Base-by-base conservation (phyloP, 163 green algal genomes). In the Scenedesmus sp. region DNA sequence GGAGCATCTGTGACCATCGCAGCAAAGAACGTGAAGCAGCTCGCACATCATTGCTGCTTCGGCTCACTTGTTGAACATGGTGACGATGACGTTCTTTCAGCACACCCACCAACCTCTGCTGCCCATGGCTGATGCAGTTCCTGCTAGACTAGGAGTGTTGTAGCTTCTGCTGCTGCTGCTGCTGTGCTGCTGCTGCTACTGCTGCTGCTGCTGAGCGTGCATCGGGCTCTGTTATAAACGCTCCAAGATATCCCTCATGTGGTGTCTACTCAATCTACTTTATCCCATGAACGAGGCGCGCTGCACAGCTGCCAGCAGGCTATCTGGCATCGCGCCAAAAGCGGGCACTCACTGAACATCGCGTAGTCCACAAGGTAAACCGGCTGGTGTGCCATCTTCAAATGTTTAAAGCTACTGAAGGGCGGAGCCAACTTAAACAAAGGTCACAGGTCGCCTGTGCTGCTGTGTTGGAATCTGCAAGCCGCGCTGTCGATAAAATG, bases 301-400 rank as follows among this genome's bases (percentile, higher is more conserved):
- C 56, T 70, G 20, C 22, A 70, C n/a, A 22, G 51, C 56, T 70
- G 56, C 22, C 20, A n/a, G n/a, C 20, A 33, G 20, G 56, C 56
- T 70, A 70, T 20, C 6, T 70, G 56, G 56, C 56, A 70, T 70
- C 56, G 20, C 56, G 56, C 56, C 56, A 70, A 70, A 70, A 70
- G 56, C n/a, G 30, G 56, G 56, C 56, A 70, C 56, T 70, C 56
- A 70, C 56, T 86, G 49, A 86, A 86, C 37, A 49, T 61, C 1
- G 43, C 24, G 30, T 46, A 90, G 33, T 85, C 73, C 16, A 46
- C 86, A 12, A 90, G 26, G 61, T 90, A 90, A 1, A 90, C 51
- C 3, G 85, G 85, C 24, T 73, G 46, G 4, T 49, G 26, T 5
- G 72, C 85, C 72, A 83, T 88, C 20, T n/a, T 61, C n/a, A 15